Evolutionary conservation across 768 basidiomycete species (phyloP), one percentile per base, ranked within the genome.

Genomic region (Dioszegia crocea): DNA sequence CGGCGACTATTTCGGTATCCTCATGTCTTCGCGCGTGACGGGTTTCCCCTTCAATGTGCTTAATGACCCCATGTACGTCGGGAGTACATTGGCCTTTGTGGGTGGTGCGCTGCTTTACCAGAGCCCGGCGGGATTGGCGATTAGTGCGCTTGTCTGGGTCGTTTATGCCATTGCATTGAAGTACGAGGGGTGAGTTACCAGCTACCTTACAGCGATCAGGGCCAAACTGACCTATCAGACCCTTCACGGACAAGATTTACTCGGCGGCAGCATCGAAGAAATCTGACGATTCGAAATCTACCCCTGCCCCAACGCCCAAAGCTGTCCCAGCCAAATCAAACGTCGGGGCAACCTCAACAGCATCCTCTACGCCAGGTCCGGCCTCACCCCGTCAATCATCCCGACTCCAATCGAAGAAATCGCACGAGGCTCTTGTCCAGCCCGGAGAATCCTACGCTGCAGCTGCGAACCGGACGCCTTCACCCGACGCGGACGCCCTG

Each of bases 41-140:
- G 87, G 88, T 21, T 99, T 99, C 81, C 94, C 94, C 0, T 99
- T 97, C 82, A 94, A 94, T 74, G 83, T 96, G 46, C 81, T 93
- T 40, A 81, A 84, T 19, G 87, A 96, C 76, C 94, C 94, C 0
- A 99, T 99, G 94, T 98, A 99, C 73, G 88, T 91, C 45, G 94
- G 94, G 8, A 91, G 88, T 71, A 92, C 91, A 4, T 79, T 99
- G 80, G 89, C 86, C 74, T 97, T 97, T 79, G 78, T 84, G 36
- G 93, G 86, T 21, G 85, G 84, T 0, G 88, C 94, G 0, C 80
- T 99, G 31, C 94, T 91, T 91, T 88, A 85, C 69, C 88, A 89
- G 73, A 82, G 86, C 23, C 92, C 91, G 1, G 88, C 85, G 2
- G 94, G 94, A 0, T 71, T 99, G 23, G 63, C 89, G 56, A 81